phyloP scores from a whole-genome alignment of 2,329 filamentous ascomycete species.

The Pyricularia pennisetigena region DNA sequence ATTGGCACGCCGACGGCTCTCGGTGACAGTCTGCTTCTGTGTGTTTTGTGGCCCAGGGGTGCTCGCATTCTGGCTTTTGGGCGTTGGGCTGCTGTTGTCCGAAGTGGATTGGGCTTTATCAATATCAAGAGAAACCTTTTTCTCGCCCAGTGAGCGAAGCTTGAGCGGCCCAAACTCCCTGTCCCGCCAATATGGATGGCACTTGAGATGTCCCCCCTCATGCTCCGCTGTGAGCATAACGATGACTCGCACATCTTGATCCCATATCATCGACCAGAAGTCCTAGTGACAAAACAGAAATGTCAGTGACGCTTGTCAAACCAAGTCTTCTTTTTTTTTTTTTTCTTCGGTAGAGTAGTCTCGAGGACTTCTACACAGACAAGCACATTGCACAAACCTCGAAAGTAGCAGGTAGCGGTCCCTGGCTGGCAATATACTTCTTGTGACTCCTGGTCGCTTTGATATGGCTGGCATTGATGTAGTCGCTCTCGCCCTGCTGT shows the following conservation, averaged over 20 bases:
- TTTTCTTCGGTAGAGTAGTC: not conserved
- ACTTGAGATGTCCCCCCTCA: slow-evolving; percentile 89
- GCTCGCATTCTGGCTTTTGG: slow-evolving; percentile 2
- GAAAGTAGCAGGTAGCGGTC: slow-evolving; percentile 85
- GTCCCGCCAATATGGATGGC: slow-evolving; percentile 84
- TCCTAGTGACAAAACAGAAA: slow-evolving; percentile 43
- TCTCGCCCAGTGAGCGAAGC: slow-evolving; percentile 71
- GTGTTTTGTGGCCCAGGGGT: slow-evolving; percentile 16
- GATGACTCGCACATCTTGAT: slow-evolving; percentile 87
- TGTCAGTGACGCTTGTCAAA: not conserved
- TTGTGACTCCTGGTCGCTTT: slow-evolving; percentile 76
- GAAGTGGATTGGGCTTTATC: slow-evolving; percentile 33
- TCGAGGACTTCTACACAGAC: not conserved
- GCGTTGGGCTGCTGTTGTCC: slow-evolving; percentile 10
- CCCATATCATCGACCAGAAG: slow-evolving; percentile 97
- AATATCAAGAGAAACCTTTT: slow-evolving; percentile 69
- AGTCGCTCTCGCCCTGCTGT: slow-evolving; percentile 66
- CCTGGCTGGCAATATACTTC: slow-evolving; percentile 91
- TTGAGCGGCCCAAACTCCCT: slow-evolving; percentile 69
- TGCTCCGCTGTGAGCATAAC: slow-evolving; percentile 94
- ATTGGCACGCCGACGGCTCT: not conserved
- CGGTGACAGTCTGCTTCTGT: slow-evolving; percentile 12
- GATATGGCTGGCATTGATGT: slow-evolving; percentile 88
- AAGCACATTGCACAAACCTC: slow-evolving; percentile 49
- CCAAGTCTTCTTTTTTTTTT: too few relatives aligned